A percentile compares a stretch with the other conserved stretches of the same genome.
These are phyloP conservation scores for Penicillium turbatum DNA, from an alignment of 495 filamentous ascomycete genomes.

Conservation along the genomic window DNA sequence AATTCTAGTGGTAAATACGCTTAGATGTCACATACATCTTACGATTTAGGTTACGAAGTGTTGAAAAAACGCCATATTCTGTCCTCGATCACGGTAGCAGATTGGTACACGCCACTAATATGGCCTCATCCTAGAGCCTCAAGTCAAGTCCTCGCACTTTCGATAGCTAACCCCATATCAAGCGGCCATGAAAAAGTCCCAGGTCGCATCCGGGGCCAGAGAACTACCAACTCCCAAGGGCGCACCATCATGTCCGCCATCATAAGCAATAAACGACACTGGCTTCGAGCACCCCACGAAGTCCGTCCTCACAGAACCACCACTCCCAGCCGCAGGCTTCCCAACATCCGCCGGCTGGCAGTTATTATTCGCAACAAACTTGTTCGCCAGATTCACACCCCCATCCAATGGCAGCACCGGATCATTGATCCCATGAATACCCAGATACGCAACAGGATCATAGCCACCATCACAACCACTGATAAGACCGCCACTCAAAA, in stretches of 20 bases:
- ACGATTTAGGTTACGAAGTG: no score
- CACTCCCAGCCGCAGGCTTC: constrained; percentile 10
- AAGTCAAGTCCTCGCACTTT: neutral
- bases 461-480: constrained; percentile 38
- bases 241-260: constrained; percentile 18
- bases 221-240: constrained; percentile 12
- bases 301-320: constrained; percentile 7
- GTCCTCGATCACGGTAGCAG: no score
- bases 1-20: no score
- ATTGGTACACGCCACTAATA: no score
- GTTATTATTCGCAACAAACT: constrained; percentile 38
- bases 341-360: constrained; percentile 21
- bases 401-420: constrained; percentile 32
- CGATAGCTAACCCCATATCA: neutral
- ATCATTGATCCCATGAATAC: constrained; percentile 40
- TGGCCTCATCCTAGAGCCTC: no score
- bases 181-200: constrained; percentile 11
- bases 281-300: constrained; percentile 12
- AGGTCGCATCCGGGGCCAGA: constrained; percentile 16
- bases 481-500: constrained; percentile 38
- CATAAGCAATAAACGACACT: constrained; percentile 18
- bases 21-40: no score
- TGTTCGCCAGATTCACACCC: constrained; percentile 34
- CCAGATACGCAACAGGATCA: constrained; percentile 42
- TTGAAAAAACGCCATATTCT: no score